Base-by-base conservation (phyloP, 768 basidiomycete species). In the Phanerochaete carnosa region DNA sequence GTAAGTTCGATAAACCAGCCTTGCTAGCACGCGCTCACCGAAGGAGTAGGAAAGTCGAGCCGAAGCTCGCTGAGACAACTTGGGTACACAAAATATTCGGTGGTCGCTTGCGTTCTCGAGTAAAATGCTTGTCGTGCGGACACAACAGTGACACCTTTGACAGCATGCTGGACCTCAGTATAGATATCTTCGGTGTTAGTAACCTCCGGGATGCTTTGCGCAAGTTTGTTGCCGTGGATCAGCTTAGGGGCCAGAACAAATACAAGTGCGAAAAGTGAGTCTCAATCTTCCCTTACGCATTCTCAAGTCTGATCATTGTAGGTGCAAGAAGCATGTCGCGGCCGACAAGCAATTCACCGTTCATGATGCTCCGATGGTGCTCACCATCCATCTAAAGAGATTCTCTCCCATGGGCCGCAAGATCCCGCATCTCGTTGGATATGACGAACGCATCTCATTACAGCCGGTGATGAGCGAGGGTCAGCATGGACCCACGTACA, bases 191-290 rank as follows among this genome's bases (percentile, higher is more conserved):
- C 61, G 84, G 82, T 58, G 79, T 80, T 32, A 72, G 78, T 32
- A 80, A 79, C 3, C 67, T 98, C 54, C 85, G 80, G 71, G 86
- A 89, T 3, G 94, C 92, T 1, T 74, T 96, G 59, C 80, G 82
- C 35, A 89, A 87, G 68, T 97, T 97, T 67, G 84, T 91, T 37
- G 87, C 85, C 8, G 77, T 90, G 50, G 97, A 99, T 69, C 79
- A 82, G 63, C 74, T 99, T 63, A 91, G 86, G 62, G 97, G 96
- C 0, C 85, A 87, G 6, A 94, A 99, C 79, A 95, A 95, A 76
- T 99, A 99, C 74, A 94, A 95, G 72, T 99, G 97, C 74, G 97
- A 99, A 76, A 98, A 94, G 94, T 97, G 70, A 68, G 91, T 81
- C n/a, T 15, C 52, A 45, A 30, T 7, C 7, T 55, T 47, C 45